Percentiles rank a stretch among this genome's conserved stretches.
phyloP scores from a whole-genome alignment of 257 asterid species.

The Salvia rosmarinus region DNA sequence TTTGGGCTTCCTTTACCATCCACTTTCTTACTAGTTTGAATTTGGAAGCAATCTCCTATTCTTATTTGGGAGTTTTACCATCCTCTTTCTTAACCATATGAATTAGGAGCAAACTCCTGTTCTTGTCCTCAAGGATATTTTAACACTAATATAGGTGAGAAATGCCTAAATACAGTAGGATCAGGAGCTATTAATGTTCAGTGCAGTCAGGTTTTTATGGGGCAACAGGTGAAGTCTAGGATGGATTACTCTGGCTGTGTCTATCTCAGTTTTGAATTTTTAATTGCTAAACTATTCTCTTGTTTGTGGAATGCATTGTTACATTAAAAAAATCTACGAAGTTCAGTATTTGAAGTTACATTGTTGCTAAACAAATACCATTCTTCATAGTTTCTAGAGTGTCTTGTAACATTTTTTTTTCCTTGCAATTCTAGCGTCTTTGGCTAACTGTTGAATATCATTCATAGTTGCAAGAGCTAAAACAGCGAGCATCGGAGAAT shows the following conservation, averaged over 20 bases:
- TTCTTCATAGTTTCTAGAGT: neutral
- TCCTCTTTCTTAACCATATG: neutral
- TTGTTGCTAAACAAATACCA: neutral
- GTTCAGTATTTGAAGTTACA: neutral
- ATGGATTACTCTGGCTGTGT: neutral
- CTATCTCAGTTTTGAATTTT: neutral
- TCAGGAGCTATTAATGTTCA: neutral
- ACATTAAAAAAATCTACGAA: neutral
- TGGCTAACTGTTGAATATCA: constrained; percentile 30
- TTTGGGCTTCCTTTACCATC: neutral
- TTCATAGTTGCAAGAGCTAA: constrained; percentile 87
- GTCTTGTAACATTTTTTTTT: neutral
- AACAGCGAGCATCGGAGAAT: constrained; percentile 83
- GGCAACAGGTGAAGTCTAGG: neutral
- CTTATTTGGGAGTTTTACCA: neutral
- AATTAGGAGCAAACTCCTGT: neutral
- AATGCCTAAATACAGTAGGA: neutral
- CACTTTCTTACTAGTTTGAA: neutral
- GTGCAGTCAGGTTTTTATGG: neutral
- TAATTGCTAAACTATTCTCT: neutral
- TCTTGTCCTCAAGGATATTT: neutral
- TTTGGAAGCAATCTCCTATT: neutral
- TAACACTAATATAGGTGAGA: neutral
- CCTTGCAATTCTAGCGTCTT: constrained; percentile 19
- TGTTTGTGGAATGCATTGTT: neutral